Conservation (phyloP, 495 filamentous ascomycete species). For the Aspergillus asperescens region DNA sequence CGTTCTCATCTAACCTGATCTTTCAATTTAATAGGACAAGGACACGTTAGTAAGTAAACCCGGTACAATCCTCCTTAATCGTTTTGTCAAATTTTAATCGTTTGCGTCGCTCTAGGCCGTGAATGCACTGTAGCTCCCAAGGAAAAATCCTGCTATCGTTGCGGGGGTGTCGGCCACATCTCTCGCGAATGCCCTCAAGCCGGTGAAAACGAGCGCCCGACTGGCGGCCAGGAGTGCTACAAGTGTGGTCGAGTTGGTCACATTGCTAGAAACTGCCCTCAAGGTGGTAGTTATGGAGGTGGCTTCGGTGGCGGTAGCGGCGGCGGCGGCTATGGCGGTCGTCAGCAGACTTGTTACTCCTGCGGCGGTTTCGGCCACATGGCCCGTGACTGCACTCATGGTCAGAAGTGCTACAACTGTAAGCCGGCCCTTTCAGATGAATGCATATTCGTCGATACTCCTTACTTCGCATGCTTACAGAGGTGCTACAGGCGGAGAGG, state of each 20-base stretch:
- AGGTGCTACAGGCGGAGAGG: slow-evolving; percentile 59
- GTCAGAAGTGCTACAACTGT: slow-evolving; percentile 99
- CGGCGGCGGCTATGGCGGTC: slow-evolving; percentile 40
- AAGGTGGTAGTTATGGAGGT: slow-evolving; percentile 51
- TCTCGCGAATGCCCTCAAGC: slow-evolving; percentile 81
- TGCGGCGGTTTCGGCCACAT: slow-evolving; percentile 96
- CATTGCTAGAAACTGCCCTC: slow-evolving; percentile 92
- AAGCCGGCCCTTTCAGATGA: slow-evolving; percentile 20
- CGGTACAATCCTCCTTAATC: background rate
- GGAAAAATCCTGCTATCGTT: slow-evolving; percentile 96
- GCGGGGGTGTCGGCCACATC: slow-evolving; percentile 82
- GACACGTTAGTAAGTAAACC: slow-evolving; percentile 73
- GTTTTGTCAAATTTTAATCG: background rate
- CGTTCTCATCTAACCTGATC: slow-evolving; percentile 11
- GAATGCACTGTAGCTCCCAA: slow-evolving; percentile 86
- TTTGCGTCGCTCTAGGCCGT: slow-evolving; percentile 53
- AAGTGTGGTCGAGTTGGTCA: slow-evolving; percentile 97
- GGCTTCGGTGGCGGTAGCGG: slow-evolving; percentile 33
- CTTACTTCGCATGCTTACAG: slow-evolving; percentile 5
- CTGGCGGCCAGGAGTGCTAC: slow-evolving; percentile 80
- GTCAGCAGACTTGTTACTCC: slow-evolving; percentile 87
- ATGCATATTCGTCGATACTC: background rate
- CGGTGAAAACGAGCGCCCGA: slow-evolving; percentile 44
- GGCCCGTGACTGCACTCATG: slow-evolving; percentile 95
- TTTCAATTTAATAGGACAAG: slow-evolving; percentile 50